Conservation (phyloP, 2,329 filamentous ascomycete species). For the Cadophora malorum region DNA sequence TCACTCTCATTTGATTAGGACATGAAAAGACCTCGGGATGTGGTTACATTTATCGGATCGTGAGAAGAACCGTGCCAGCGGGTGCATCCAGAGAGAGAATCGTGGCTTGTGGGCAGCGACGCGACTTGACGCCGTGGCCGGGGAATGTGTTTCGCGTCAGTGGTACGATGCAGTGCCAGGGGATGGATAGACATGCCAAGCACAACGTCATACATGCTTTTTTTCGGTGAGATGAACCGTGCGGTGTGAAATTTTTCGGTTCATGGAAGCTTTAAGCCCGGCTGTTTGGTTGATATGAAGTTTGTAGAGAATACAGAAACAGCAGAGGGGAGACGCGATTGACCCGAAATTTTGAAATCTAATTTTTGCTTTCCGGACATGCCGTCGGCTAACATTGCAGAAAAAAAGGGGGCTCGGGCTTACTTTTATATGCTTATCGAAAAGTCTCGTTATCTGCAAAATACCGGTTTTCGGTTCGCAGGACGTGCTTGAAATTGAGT, state of each 20-base stretch:
- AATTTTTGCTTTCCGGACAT: constrained; percentile 19
- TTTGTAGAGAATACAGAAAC: background rate
- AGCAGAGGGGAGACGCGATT: background rate
- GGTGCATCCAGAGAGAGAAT: background rate
- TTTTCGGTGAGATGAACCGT: constrained; percentile 4
- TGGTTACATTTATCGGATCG: background rate
- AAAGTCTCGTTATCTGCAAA: constrained; percentile 25
- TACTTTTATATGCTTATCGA: constrained; percentile 21
- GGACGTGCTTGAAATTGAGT: constrained; percentile 15
- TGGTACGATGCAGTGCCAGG: constrained; percentile 24
- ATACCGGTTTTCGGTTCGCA: constrained; percentile 27
- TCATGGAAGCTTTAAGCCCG: too few relatives aligned
- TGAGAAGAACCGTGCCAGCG: constrained; percentile 19
- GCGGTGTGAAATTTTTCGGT: background rate
- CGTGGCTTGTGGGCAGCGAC: constrained; percentile 16
- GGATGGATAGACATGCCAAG: background rate
- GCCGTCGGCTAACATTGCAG: constrained; percentile 11
- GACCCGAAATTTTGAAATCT: background rate
- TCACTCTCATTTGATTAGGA: background rate
- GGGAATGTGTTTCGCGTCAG: constrained; percentile 23
- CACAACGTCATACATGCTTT: constrained; percentile 32
- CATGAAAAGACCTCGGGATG: background rate
- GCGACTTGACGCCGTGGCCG: constrained; percentile 20
- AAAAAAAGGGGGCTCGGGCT: constrained; percentile 25
- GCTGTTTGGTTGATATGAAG: background rate